phyloP scores from a whole-genome alignment of 169 alveolate species.

The Prorocentrum cordatum region DNA sequence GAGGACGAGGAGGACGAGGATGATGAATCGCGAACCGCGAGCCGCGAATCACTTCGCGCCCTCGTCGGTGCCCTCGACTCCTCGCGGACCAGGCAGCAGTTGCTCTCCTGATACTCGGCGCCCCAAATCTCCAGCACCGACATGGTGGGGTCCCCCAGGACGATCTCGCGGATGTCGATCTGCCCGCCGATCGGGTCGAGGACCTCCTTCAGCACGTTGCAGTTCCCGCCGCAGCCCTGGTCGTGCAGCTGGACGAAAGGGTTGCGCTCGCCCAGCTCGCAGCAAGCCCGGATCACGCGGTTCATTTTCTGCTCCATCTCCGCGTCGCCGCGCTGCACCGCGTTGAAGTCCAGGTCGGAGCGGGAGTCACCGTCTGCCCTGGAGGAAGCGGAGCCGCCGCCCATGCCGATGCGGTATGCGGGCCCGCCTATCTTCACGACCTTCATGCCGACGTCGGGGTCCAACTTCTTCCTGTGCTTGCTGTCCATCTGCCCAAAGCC shows the following conservation, averaged over 20 bases:
- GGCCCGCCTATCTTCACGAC: conserved; percentile 74
- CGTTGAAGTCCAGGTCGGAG: conserved; percentile 72
- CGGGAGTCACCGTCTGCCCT: conserved; percentile 73
- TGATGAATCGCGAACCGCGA: too few relatives aligned
- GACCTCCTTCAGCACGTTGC: conserved; percentile 73
- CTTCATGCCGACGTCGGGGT: conserved; percentile 12
- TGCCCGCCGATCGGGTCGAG: conserved; percentile 67
- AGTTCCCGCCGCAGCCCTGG: conserved; percentile 73
- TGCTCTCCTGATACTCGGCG: conserved; percentile 66
- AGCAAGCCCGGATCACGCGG: conserved; percentile 72
- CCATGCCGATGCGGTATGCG: conserved; percentile 73
- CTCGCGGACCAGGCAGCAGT: not conserved
- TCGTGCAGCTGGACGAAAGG: conserved; percentile 73
- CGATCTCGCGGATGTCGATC: conserved; percentile 70
- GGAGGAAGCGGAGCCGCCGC: conserved; percentile 74
- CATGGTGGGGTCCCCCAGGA: conserved; percentile 72
- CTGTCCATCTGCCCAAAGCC: conserved; percentile 72
- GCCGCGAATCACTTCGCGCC: too few relatives aligned
- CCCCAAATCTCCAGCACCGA: conserved; percentile 64
- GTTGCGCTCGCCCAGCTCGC: conserved; percentile 69
- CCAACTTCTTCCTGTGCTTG: conserved; percentile 52
- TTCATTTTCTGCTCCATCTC: conserved; percentile 68
- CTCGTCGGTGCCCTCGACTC: too few relatives aligned
- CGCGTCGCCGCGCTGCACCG: conserved; percentile 73
- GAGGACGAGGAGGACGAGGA: too few relatives aligned